These are phyloP conservation scores for Alternaria panax DNA, from an alignment of 2,329 filamentous ascomycete species.

Conservation along the genomic window DNA sequence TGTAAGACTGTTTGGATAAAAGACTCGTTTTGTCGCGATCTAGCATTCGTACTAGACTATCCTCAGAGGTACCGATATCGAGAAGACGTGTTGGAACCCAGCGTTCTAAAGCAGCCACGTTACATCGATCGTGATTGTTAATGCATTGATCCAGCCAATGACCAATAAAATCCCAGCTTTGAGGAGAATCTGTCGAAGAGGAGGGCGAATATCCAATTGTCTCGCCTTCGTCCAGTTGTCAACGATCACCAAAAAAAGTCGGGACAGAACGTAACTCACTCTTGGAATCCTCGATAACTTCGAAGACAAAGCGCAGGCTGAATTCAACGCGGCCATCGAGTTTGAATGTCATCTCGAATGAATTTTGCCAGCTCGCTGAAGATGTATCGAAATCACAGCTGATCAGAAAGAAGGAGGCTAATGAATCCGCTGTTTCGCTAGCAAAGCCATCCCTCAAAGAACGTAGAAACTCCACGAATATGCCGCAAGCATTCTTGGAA, in stretches of 20 bases:
- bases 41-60: not conserved
- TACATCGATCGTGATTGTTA: not conserved
- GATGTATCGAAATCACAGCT: not conserved
- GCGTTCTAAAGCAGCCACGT: not conserved
- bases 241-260: not conserved
- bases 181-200: not conserved
- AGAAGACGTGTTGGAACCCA: not conserved
- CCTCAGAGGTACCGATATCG: not conserved
- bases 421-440: not conserved
- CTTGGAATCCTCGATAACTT: not conserved
- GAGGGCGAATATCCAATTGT: not conserved
- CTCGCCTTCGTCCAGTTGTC: not conserved
- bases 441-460: not conserved
- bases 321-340: not conserved
- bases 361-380: conserved; percentile 3
- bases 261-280: not conserved
- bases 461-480: not conserved
- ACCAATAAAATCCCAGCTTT: not conserved
- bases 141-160: not conserved
- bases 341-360: not conserved
- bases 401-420: not conserved
- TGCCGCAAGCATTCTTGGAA: not conserved
- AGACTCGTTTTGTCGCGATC: not conserved
- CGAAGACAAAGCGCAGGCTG: not conserved
- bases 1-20: not conserved